Evolutionary conservation across 208 protist species (phyloP).

Genomic region (Leishmania turanica): DNA sequence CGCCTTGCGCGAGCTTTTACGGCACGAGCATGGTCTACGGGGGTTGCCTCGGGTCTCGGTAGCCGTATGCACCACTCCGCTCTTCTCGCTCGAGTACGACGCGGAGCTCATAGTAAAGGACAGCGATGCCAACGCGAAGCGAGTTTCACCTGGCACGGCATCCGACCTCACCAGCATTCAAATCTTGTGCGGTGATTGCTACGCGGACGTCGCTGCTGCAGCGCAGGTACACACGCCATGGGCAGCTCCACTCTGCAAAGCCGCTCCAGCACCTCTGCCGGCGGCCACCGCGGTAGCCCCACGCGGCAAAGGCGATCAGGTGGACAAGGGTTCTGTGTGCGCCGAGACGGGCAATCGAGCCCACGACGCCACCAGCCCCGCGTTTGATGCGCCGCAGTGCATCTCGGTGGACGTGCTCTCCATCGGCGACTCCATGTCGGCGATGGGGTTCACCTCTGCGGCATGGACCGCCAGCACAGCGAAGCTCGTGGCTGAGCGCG

Average conservation of each 20-base stretch:
- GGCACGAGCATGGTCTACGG: conserved; percentile 11
- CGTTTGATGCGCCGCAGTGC: neutral
- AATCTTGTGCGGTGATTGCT: conserved; percentile 4
- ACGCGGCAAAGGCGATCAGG: neutral
- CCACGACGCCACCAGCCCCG: neutral
- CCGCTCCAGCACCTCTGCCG: no score
- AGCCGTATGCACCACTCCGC: neutral
- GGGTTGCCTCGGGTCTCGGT: conserved; percentile 8
- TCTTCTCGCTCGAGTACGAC: conserved; percentile 10
- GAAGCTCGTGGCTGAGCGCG: conserved; percentile 1
- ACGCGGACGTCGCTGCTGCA: conserved; percentile 13
- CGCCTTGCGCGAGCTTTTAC: conserved; percentile 4
- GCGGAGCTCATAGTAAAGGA: neutral
- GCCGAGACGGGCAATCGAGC: neutral
- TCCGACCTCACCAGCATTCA: neutral
- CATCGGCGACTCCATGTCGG: conserved; percentile 8
- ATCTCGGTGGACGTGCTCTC: conserved; percentile 17
- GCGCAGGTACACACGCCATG: conserved; percentile 22
- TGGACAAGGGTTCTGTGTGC: neutral
- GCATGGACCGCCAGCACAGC: conserved; percentile 8
- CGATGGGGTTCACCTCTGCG: conserved; percentile 7
- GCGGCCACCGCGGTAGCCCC: neutral
- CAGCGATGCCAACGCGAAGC: neutral
- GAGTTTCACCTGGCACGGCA: neutral
- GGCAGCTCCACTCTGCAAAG: conserved; percentile 13